A percentile compares a stretch with the other conserved stretches of the same genome.
These are phyloP conservation scores for Trametes polyzona DNA, from an alignment of 1,284 basidiomycete genomes.

Conservation along the genomic window DNA sequence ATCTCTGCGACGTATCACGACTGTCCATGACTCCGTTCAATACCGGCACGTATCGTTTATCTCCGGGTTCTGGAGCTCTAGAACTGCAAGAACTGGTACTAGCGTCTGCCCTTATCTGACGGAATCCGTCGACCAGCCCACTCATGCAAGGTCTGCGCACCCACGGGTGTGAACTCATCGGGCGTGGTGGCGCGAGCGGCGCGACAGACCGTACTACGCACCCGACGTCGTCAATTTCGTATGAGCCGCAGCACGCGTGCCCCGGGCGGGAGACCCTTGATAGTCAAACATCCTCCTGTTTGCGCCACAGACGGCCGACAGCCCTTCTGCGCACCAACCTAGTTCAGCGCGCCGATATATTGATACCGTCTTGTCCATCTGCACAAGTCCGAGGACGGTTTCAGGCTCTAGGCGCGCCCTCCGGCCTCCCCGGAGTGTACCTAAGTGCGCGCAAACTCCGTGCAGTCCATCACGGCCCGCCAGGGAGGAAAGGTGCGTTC, in stretches of 20 bases:
- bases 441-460: constrained; percentile 13
- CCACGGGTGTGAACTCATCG: not conserved
- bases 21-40: not conserved
- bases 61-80: not conserved
- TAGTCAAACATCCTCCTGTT: not conserved
- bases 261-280: not conserved
- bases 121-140: constrained; percentile 14
- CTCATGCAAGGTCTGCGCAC: not conserved
- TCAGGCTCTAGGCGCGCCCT: not conserved
- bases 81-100: not conserved
- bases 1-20: not conserved
- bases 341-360: not conserved
- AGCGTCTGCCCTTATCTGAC: constrained; percentile 14
- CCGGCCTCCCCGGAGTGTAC: constrained; percentile 5
- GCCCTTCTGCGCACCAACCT: not conserved
- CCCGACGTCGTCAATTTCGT: not conserved
- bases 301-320: constrained; percentile 1
- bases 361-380: not conserved
- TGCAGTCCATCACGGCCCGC: not conserved
- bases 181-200: not conserved
- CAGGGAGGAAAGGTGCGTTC: constrained; percentile 3
- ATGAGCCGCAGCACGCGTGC: not conserved
- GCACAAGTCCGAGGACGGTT: not conserved
- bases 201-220: not conserved
- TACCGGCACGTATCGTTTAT: not conserved